Conservation (phyloP, 1,284 basidiomycete species). For the Cutaneotrichosporon spelunceum region DNA sequence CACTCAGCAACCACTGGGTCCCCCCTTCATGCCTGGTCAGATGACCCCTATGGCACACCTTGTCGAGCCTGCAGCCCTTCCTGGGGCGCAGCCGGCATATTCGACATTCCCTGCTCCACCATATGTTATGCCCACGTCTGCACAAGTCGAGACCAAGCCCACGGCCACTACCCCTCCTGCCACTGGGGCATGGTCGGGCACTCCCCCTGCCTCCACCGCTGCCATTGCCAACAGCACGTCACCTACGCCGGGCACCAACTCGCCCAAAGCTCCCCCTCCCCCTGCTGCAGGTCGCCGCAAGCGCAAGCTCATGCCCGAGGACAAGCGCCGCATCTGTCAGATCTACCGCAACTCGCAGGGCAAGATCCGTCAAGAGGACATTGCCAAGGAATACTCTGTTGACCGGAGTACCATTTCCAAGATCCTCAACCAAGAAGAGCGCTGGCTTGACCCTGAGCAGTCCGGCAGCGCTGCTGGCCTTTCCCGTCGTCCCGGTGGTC, state of each 20-base stretch:
- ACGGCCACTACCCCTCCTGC: constrained; percentile 3
- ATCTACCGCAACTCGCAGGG: constrained; percentile 28
- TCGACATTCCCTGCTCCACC: constrained; percentile 6
- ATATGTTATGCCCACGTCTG: not conserved
- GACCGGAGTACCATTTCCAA: constrained; percentile 30
- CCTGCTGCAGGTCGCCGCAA: constrained; percentile 21
- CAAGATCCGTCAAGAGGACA: constrained; percentile 29
- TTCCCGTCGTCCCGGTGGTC: constrained; percentile 22
- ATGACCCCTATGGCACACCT: constrained; percentile 12
- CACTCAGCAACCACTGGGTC: constrained; percentile 9
- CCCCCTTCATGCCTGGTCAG: constrained; percentile 3
- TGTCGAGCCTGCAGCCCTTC: constrained; percentile 13
- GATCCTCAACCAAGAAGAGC: constrained; percentile 29
- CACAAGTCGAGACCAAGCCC: not conserved
- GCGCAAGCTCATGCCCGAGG: constrained; percentile 29
- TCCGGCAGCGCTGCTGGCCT: constrained; percentile 17
- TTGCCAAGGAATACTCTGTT: constrained; percentile 29
- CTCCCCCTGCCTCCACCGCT: not conserved
- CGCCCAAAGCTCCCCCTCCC: constrained; percentile 8
- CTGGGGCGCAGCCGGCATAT: constrained; percentile 8
- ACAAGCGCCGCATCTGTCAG: constrained; percentile 29
- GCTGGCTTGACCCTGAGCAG: constrained; percentile 25
- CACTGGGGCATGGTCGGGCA: not conserved
- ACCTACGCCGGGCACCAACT: constrained; percentile 9
- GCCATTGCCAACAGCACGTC: not conserved